These are phyloP conservation scores for Cutaneotrichosporon curvatum DNA, from an alignment of 1,284 basidiomycete species.

Conservation along the genomic window DNA sequence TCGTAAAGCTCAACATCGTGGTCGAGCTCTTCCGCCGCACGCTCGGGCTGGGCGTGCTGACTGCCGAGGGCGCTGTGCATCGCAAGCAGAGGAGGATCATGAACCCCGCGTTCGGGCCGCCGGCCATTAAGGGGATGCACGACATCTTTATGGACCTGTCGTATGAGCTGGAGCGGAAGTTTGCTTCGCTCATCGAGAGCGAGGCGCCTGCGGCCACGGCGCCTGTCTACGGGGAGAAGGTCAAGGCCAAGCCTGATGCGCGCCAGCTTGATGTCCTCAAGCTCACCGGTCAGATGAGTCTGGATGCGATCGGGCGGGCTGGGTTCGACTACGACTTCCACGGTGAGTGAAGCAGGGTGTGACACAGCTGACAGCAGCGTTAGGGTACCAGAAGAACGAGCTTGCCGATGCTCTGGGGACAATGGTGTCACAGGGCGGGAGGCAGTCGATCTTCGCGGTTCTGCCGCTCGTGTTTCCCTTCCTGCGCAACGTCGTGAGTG, in stretches of 20 bases:
- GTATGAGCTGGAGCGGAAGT: conserved; percentile 48
- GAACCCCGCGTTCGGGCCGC: conserved; percentile 46
- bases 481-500: conserved; percentile 28
- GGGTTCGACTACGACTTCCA: conserved; percentile 57
- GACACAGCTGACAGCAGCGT: background rate
- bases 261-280: conserved; percentile 51
- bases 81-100: conserved; percentile 50
- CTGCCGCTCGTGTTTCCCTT: conserved; percentile 59
- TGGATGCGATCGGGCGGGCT: conserved; percentile 62
- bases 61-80: conserved; percentile 51
- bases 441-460: conserved; percentile 52
- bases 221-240: conserved; percentile 15
- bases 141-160: conserved; percentile 62
- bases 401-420: conserved; percentile 29
- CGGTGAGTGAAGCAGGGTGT: background rate
- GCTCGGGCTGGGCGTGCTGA: conserved; percentile 39
- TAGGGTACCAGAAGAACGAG: conserved; percentile 21
- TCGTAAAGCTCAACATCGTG: conserved; percentile 54
- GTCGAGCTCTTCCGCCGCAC: conserved; percentile 13
- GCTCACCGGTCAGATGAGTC: conserved; percentile 56
- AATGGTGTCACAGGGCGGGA: conserved; percentile 27
- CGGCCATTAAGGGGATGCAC: conserved; percentile 44
- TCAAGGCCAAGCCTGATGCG: background rate
- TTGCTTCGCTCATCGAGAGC: conserved; percentile 12
- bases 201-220: conserved; percentile 1